Percentiles rank a stretch among this genome's conserved stretches.
Evolutionary conservation across 768 basidiomycete genomes (phyloP).

Genomic region (Leccinum pellstonianum): DNA sequence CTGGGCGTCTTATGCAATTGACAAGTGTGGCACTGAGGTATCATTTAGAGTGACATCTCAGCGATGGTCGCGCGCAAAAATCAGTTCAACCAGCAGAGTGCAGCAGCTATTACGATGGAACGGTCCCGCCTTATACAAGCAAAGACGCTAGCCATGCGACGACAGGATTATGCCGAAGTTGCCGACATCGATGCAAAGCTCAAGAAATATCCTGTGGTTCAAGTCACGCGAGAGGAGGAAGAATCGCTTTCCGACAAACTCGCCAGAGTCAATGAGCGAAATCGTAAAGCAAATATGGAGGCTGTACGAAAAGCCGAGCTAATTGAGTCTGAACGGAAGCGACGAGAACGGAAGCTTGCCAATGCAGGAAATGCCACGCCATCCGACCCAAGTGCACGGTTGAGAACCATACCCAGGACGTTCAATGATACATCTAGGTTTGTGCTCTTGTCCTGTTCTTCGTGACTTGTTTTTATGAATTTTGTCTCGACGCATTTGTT

Average conservation of each 20-base stretch:
- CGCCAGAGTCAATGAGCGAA: constrained; percentile 85
- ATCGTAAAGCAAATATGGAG: constrained; percentile 81
- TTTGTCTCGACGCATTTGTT: constrained; percentile 12
- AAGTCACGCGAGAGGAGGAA: constrained; percentile 25
- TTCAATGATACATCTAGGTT: constrained; percentile 65
- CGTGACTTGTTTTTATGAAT: constrained; percentile 20
- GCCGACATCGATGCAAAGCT: constrained; percentile 62
- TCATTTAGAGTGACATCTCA: constrained; percentile 71
- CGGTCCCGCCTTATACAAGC: constrained; percentile 66
- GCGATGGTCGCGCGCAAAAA: constrained; percentile 74
- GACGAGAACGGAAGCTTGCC: constrained; percentile 61
- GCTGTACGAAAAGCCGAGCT: constrained; percentile 76
- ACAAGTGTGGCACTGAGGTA: constrained; percentile 10
- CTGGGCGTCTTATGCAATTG: constrained; percentile 11
- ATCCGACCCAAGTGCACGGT: constrained; percentile 61
- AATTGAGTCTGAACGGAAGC: constrained; percentile 64
- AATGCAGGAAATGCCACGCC: constrained; percentile 42
- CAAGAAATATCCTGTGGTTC: constrained; percentile 42
- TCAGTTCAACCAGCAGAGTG: constrained; percentile 36
- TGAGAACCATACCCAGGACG: constrained; percentile 62
- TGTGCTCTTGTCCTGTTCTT: constrained; percentile 19
- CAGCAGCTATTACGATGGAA: constrained; percentile 46
- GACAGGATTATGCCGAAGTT: constrained; percentile 68
- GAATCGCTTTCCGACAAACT: constrained; percentile 49
- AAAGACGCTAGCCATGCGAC: constrained; percentile 70